A percentile compares a stretch with the other conserved stretches of the same genome.
phyloP scores from a whole-genome alignment of 352 stramenopile genomes.

The Phytophthora ohioensis region DNA sequence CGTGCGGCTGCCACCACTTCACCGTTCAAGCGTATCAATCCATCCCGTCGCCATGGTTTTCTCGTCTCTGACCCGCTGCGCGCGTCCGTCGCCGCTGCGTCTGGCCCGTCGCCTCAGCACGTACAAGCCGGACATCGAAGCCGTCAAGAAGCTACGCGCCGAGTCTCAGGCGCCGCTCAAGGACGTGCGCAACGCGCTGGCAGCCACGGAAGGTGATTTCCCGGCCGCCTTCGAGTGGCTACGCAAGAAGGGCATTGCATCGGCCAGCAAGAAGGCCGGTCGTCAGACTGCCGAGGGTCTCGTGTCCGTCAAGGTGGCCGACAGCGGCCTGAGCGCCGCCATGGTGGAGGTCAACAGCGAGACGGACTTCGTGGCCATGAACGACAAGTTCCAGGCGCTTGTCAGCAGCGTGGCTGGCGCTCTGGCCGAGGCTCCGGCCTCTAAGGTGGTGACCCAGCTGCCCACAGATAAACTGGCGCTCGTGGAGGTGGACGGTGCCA shows the following conservation, averaged over 20 bases:
- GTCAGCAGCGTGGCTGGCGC: conserved; percentile 61
- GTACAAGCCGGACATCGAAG: conserved; percentile 83
- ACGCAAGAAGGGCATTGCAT: conserved; percentile 88
- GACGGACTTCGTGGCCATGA: conserved; percentile 95
- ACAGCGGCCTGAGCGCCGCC: conserved; percentile 41
- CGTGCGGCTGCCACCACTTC: conserved; percentile 13
- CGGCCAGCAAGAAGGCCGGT: conserved; percentile 80
- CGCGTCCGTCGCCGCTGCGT: conserved; percentile 14
- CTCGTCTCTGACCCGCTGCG: conserved; percentile 23
- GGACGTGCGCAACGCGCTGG: conserved; percentile 91
- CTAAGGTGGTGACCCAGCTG: conserved; percentile 42
- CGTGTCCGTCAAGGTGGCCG: conserved; percentile 65
- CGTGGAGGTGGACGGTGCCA: conserved; percentile 62
- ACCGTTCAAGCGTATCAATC: conserved; percentile 6
- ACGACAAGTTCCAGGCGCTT: conserved; percentile 91
- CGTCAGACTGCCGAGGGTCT: conserved; percentile 83
- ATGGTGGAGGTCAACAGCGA: conserved; percentile 96
- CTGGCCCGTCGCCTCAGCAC: conserved; percentile 64
- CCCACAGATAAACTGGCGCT: conserved; percentile 51
- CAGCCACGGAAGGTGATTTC: conserved; percentile 83
- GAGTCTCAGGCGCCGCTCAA: conserved; percentile 89
- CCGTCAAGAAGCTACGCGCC: conserved; percentile 90
- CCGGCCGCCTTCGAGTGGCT: conserved; percentile 89
- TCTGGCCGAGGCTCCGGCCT: conserved; percentile 39
- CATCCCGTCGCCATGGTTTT: conserved; percentile 20